Evolutionary conservation across 2,329 filamentous ascomycete species (phyloP).

Genomic region (Pseudocercospora cruenta): DNA sequence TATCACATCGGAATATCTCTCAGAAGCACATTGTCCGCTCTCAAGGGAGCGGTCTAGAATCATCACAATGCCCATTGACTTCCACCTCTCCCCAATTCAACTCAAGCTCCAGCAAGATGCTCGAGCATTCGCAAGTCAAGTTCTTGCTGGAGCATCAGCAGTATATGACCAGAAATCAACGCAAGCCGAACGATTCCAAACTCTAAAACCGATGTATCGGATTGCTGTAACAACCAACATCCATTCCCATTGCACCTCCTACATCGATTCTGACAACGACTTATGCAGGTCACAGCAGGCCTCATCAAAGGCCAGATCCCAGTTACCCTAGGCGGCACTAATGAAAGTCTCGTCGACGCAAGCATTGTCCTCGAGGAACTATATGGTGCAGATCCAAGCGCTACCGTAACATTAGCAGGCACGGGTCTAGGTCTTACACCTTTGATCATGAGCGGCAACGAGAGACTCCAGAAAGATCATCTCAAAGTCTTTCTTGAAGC

Average conservation of each 20-base stretch:
- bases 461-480: constrained; percentile 48
- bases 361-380: constrained; percentile 58
- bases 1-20: neutral
- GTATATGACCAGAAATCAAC: constrained; percentile 33
- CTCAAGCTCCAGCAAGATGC: constrained; percentile 26
- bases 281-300: constrained; percentile 38
- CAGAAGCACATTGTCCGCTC: neutral
- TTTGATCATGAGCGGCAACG: constrained; percentile 51
- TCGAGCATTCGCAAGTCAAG: constrained; percentile 32
- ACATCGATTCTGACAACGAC: neutral
- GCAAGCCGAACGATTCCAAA: constrained; percentile 50
- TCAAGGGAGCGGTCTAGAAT: no score
- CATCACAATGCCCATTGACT: constrained; percentile 14
- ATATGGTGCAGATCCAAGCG: constrained; percentile 55
- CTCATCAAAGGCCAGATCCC: constrained; percentile 55
- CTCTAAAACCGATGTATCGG: constrained; percentile 53
- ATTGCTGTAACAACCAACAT: constrained; percentile 39
- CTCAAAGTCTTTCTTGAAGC: constrained; percentile 53
- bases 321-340: constrained; percentile 50
- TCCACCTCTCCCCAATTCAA: constrained; percentile 12
- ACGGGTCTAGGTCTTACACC: constrained; percentile 59
- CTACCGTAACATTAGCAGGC: constrained; percentile 55
- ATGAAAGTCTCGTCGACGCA: constrained; percentile 51
- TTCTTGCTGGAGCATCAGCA: constrained; percentile 32
- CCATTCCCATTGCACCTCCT: neutral